Conservation (phyloP, 176 grass and related monocot genomes). For the Cymbopogon citratus region DNA sequence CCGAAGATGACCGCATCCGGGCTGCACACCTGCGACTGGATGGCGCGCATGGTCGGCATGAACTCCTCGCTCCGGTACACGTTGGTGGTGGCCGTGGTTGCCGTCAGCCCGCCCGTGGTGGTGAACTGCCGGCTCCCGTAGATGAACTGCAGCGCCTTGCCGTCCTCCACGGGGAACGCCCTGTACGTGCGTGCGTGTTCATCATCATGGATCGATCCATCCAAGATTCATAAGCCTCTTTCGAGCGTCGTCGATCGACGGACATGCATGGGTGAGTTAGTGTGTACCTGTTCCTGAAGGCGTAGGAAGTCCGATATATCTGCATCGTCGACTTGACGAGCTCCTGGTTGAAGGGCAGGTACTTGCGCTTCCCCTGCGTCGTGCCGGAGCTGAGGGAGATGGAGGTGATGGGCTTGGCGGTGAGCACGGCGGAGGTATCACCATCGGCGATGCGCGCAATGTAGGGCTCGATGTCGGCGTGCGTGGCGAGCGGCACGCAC, state of each 20-base stretch:
- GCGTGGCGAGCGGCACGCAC: too few relatives aligned
- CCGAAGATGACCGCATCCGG: slow-evolving; percentile 75
- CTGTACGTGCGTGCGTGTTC: slow-evolving; percentile 7
- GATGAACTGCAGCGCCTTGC: slow-evolving; percentile 87
- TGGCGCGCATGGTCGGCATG: slow-evolving; percentile 56
- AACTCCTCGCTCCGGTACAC: slow-evolving; percentile 63
- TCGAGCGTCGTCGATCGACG: too few relatives aligned
- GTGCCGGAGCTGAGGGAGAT: slow-evolving; percentile 55
- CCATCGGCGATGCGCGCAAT: too few relatives aligned
- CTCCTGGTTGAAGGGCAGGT: slow-evolving; percentile 76
- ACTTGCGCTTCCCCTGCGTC: slow-evolving; percentile 87
- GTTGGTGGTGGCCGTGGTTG: slow-evolving; percentile 81
- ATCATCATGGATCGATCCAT: too few relatives aligned
- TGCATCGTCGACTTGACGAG: slow-evolving; percentile 57
- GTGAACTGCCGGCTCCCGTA: slow-evolving; percentile 72
- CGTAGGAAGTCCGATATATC: too few relatives aligned
- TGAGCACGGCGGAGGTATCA: too few relatives aligned
- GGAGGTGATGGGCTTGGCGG: too few relatives aligned
- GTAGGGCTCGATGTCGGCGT: too few relatives aligned
- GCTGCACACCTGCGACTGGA: slow-evolving; percentile 63
- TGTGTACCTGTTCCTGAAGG: too few relatives aligned
- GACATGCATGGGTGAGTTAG: too few relatives aligned
- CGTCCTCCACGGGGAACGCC: slow-evolving; percentile 63
- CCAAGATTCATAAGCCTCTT: too few relatives aligned
- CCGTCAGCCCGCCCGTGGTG: slow-evolving; percentile 59